Evolutionary conservation across 2,329 filamentous ascomycete species (phyloP).

Genomic region (Aureobasidium sp.): DNA sequence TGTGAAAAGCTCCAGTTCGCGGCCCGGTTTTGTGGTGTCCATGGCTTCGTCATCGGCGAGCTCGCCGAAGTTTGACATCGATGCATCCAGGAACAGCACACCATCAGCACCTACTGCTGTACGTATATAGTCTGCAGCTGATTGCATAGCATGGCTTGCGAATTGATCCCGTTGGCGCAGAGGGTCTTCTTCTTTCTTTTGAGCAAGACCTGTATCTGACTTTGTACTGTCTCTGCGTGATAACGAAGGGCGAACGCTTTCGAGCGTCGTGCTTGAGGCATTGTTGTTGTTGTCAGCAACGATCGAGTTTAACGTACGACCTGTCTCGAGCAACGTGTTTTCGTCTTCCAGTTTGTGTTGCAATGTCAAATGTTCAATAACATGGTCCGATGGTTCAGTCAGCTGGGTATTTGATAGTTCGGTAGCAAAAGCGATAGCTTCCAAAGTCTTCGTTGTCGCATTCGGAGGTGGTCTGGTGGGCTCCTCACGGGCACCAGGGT

Average conservation of each 20-base stretch:
- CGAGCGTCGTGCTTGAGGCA: not conserved
- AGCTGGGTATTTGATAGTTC: not conserved
- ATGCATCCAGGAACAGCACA: slow-evolving; percentile 36
- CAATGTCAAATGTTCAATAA: not conserved
- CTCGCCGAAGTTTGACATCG: slow-evolving; percentile 10
- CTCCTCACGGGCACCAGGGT: slow-evolving; percentile 16
- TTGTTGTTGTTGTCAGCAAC: not conserved
- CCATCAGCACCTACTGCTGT: slow-evolving; percentile 41
- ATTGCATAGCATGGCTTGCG: slow-evolving; percentile 29
- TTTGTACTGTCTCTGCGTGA: slow-evolving; percentile 7
- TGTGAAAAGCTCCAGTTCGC: not conserved
- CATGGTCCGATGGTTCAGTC: slow-evolving; percentile 14
- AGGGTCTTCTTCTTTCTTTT: slow-evolving; percentile 21
- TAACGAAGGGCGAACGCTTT: not conserved
- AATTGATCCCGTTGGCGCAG: slow-evolving; percentile 20
- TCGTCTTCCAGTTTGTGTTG: slow-evolving; percentile 11
- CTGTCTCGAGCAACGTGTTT: not conserved
- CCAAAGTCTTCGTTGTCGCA: not conserved
- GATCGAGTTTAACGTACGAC: slow-evolving; percentile 2
- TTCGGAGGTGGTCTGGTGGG: slow-evolving; percentile 21
- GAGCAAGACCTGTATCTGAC: not conserved
- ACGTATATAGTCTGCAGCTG: slow-evolving; percentile 39
- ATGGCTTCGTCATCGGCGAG: slow-evolving; percentile 1
- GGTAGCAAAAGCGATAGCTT: not conserved
- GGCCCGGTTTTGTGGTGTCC: not conserved